phyloP scores from a whole-genome alignment of 2,329 filamentous ascomycete species.

The Aspergillus tamarii region DNA sequence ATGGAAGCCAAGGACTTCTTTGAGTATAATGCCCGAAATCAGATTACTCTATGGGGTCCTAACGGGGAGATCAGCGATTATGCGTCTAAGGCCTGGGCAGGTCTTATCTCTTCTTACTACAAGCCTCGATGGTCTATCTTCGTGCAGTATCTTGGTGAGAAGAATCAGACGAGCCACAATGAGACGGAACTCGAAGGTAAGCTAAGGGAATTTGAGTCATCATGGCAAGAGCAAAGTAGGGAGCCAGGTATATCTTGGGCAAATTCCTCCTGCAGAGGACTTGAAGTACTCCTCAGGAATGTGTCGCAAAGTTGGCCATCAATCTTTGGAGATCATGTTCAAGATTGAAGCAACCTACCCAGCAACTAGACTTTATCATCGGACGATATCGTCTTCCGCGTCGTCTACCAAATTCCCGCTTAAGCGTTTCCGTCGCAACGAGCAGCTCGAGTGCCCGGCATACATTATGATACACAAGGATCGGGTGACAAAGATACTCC shows the following conservation, averaged over 20 bases:
- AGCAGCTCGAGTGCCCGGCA: not conserved
- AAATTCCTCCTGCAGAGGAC: not conserved
- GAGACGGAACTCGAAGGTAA: not conserved
- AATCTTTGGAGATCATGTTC: not conserved
- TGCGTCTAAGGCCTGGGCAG: constrained; percentile 54
- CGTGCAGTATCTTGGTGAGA: constrained; percentile 35
- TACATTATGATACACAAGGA: not conserved
- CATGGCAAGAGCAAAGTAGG: not conserved
- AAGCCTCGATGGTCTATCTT: constrained; percentile 52
- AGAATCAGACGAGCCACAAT: not conserved
- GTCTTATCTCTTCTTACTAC: constrained; percentile 53
- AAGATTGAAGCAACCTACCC: not conserved
- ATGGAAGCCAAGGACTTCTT: constrained; percentile 39
- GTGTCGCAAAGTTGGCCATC: not conserved
- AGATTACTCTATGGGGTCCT: constrained; percentile 57
- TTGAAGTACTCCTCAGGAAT: not conserved
- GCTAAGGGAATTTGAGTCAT: not conserved
- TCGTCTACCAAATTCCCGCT: not conserved
- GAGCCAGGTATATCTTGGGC: not conserved
- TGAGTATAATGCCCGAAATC: constrained; percentile 54
- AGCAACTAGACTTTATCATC: not conserved
- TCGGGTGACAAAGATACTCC: no score
- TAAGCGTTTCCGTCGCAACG: not conserved
- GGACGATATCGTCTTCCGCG: not conserved
- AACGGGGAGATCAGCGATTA: constrained; percentile 54